A percentile compares a stretch with the other conserved stretches of the same genome.
These are phyloP conservation scores for Moniliella sp. DNA, from an alignment of 1,284 basidiomycete genomes.

Conservation along the genomic window DNA sequence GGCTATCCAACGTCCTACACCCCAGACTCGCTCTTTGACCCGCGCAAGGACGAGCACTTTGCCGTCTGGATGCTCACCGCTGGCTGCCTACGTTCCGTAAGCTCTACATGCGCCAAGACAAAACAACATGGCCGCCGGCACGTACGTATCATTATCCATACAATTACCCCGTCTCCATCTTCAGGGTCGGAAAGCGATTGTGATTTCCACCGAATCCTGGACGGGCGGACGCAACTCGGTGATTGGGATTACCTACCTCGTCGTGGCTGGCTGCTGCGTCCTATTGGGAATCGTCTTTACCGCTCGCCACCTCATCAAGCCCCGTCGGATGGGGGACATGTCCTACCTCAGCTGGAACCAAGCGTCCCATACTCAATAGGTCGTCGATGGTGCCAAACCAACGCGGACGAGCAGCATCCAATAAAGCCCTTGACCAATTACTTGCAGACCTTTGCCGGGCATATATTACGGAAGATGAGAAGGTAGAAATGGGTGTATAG, in stretches of 20 bases:
- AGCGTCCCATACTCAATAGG: no score
- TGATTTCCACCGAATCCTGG: slow-evolving; percentile 91
- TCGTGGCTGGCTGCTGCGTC: slow-evolving; percentile 64
- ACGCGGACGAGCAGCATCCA: no score
- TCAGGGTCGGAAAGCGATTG: slow-evolving; percentile 81
- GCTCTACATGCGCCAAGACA: slow-evolving; percentile 74
- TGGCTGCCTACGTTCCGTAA: slow-evolving; percentile 89
- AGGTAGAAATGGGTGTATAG: no score
- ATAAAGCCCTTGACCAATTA: no score
- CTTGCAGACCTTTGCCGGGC: no score
- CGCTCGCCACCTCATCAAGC: slow-evolving; percentile 73
- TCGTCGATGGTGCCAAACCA: no score
- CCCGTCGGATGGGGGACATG: slow-evolving; percentile 47
- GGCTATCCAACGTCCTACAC: slow-evolving; percentile 1
- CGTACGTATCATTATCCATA: slow-evolving; percentile 55
- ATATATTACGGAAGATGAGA: no score
- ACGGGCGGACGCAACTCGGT: slow-evolving; percentile 93
- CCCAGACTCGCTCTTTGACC: slow-evolving; percentile 50
- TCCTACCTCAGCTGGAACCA: slow-evolving; percentile 30
- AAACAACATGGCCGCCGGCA: slow-evolving; percentile 51
- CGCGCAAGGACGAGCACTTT: slow-evolving; percentile 69
- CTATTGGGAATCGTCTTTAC: slow-evolving; percentile 70
- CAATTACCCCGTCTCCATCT: slow-evolving; percentile 78
- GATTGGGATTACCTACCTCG: slow-evolving; percentile 89
- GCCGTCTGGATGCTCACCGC: slow-evolving; percentile 99